Percentiles rank a stretch among this genome's conserved stretches.
Evolutionary conservation across 176 grass and related monocot species (phyloP).

Genomic region (Neostapfia colusana): DNA sequence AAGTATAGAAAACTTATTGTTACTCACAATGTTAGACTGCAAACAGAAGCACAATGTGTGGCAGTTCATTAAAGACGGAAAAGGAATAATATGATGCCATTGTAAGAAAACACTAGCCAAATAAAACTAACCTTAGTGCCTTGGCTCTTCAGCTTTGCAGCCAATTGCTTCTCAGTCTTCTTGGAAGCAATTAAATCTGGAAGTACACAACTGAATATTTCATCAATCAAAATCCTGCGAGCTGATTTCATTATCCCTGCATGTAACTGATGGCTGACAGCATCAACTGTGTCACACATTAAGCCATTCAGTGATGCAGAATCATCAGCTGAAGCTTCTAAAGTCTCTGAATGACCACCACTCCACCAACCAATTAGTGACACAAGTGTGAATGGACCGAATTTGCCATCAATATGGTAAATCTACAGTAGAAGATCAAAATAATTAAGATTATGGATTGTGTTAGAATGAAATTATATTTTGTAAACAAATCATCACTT

Average conservation of each 20-base stretch:
- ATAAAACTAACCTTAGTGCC: slow-evolving; percentile 51
- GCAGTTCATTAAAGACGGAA: slow-evolving; percentile 17
- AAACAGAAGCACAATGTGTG: slow-evolving; percentile 6
- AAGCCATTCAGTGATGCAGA: slow-evolving; percentile 43
- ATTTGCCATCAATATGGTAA: slow-evolving; percentile 74
- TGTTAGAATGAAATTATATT: slow-evolving; percentile 22
- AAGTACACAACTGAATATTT: slow-evolving; percentile 78
- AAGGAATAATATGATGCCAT: neutral
- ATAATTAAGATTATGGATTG: slow-evolving; percentile 12
- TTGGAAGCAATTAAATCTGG: slow-evolving; percentile 73
- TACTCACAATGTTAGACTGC: slow-evolving; percentile 41
- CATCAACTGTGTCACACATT: slow-evolving; percentile 55
- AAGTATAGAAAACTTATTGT: slow-evolving; percentile 33
- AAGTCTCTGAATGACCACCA: slow-evolving; percentile 46
- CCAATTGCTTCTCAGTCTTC: slow-evolving; percentile 52
- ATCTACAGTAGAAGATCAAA: slow-evolving; percentile 54
- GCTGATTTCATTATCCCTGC: slow-evolving; percentile 91
- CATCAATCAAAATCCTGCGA: slow-evolving; percentile 71
- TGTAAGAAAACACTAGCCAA: slow-evolving; percentile 16
- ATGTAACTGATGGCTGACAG: slow-evolving; percentile 72
- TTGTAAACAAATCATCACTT: neutral
- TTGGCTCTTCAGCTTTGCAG: slow-evolving; percentile 49
- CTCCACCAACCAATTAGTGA: slow-evolving; percentile 77
- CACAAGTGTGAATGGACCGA: slow-evolving; percentile 78
- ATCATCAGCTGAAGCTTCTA: slow-evolving; percentile 43